Conservation (phyloP, 192 early-diverging fungal species). For the Chytriomyces sp. region DNA sequence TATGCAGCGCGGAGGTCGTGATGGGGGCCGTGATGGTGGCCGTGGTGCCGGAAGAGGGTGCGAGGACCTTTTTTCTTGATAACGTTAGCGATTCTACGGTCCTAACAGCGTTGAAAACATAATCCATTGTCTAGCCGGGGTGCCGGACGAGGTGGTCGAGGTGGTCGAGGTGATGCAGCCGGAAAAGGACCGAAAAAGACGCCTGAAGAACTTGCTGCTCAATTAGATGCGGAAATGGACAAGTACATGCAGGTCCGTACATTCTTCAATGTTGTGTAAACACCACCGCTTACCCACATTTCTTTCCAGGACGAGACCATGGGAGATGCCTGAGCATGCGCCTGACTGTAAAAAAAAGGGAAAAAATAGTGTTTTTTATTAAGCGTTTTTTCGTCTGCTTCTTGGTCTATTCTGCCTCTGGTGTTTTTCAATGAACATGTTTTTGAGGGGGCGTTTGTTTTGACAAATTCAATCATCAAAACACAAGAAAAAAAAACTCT, state of each 20-base stretch:
- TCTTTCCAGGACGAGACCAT: constrained; percentile 19
- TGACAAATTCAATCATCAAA: neutral
- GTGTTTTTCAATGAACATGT: too few relatives aligned
- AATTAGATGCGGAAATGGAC: constrained; percentile 58
- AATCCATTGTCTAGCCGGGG: constrained; percentile 2
- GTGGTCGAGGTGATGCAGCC: constrained; percentile 14
- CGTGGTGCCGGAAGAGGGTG: constrained; percentile 27
- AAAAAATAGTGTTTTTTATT: too few relatives aligned
- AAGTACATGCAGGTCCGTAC: constrained; percentile 50
- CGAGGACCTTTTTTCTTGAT: constrained; percentile 2
- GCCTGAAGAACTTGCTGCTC: constrained; percentile 26
- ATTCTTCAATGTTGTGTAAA: neutral
- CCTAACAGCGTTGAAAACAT: neutral
- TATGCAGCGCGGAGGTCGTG: neutral
- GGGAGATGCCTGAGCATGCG: constrained; percentile 10
- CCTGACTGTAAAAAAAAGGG: neutral
- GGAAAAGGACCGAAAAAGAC: constrained; percentile 30
- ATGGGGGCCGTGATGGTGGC: constrained; percentile 16
- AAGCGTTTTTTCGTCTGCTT: neutral
- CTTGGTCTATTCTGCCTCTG: too few relatives aligned
- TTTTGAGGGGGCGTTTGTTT: too few relatives aligned
- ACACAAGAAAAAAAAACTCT: neutral
- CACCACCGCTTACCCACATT: neutral
- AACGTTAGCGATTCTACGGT: too few relatives aligned
- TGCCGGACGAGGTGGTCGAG: constrained; percentile 23